A percentile compares a stretch with the other conserved stretches of the same genome.
Evolutionary conservation across 306 rosid genomes (phyloP).

Genomic region (barrel medic (Medicago truncatula)): DNA sequence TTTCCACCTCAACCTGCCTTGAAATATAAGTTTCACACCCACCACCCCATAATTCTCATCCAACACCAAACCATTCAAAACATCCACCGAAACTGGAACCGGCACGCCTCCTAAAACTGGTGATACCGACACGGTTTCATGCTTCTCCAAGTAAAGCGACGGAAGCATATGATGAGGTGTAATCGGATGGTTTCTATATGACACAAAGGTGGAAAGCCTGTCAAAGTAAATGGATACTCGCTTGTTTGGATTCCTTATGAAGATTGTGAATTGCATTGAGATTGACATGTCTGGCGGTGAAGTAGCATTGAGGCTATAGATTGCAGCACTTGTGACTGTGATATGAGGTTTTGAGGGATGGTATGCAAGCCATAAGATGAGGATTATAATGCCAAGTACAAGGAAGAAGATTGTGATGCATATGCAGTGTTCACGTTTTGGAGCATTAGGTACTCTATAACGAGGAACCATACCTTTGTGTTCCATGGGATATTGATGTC

Average conservation of each 20-base stretch:
- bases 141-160: slow-evolving; percentile 54
- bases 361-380: slow-evolving; percentile 81
- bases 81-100: slow-evolving; percentile 68
- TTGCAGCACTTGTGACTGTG: slow-evolving; percentile 61
- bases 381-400: slow-evolving; percentile 55
- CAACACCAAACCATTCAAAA: slow-evolving; percentile 49
- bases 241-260: slow-evolving; percentile 74
- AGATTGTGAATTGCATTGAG: slow-evolving; percentile 75
- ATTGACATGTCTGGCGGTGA: slow-evolving; percentile 57
- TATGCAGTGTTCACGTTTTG: slow-evolving; percentile 54
- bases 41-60: slow-evolving; percentile 72
- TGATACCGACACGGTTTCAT: slow-evolving; percentile 58
- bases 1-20: slow-evolving; percentile 84
- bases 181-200: slow-evolving; percentile 67
- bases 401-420: slow-evolving; percentile 67
- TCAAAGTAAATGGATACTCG: slow-evolving; percentile 74
- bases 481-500: not conserved
- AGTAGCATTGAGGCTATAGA: slow-evolving; percentile 69
- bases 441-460: not conserved
- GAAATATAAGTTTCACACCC: slow-evolving; percentile 57
- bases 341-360: slow-evolving; percentile 73
- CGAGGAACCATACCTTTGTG: slow-evolving; percentile 3
- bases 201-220: slow-evolving; percentile 57
- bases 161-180: slow-evolving; percentile 71
- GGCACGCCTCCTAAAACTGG: slow-evolving; percentile 72